Evolutionary conservation across 495 filamentous ascomycete species (phyloP).

Genomic region (Thozetella sp.): DNA sequence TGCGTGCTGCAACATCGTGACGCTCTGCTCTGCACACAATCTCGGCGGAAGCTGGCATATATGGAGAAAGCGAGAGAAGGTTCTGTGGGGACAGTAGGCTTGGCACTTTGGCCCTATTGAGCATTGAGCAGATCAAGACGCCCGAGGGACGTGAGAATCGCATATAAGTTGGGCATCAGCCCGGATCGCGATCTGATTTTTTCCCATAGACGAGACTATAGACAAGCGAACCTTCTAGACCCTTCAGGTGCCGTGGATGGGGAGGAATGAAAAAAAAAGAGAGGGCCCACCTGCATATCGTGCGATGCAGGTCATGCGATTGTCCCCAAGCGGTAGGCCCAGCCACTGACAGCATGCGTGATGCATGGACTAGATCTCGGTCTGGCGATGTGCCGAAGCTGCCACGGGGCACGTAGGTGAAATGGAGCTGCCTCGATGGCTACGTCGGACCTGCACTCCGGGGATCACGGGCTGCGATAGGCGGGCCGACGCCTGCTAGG

Average conservation of each 20-base stretch:
- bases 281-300: background rate
- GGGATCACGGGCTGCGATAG: too few species aligned
- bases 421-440: too few species aligned
- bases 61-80: background rate
- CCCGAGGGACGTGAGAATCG: background rate
- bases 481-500: too few species aligned
- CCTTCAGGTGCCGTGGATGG: too few species aligned
- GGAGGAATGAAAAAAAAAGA: too few species aligned
- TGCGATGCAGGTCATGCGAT: background rate
- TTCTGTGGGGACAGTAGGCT: background rate
- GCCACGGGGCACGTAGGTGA: too few species aligned
- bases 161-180: background rate
- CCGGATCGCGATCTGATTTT: too few species aligned
- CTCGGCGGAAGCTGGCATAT: background rate
- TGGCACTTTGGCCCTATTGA: background rate
- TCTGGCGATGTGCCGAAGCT: background rate
- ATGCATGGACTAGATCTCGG: background rate
- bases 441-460: too few species aligned
- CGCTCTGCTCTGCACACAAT: too few species aligned
- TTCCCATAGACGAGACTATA: background rate
- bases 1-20: conserved; percentile 40
- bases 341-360: background rate
- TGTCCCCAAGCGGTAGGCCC: background rate
- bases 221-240: background rate
- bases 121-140: too few species aligned